Conservation (phyloP, 176 grass and related monocot genomes). For the Canna indica region DNA sequence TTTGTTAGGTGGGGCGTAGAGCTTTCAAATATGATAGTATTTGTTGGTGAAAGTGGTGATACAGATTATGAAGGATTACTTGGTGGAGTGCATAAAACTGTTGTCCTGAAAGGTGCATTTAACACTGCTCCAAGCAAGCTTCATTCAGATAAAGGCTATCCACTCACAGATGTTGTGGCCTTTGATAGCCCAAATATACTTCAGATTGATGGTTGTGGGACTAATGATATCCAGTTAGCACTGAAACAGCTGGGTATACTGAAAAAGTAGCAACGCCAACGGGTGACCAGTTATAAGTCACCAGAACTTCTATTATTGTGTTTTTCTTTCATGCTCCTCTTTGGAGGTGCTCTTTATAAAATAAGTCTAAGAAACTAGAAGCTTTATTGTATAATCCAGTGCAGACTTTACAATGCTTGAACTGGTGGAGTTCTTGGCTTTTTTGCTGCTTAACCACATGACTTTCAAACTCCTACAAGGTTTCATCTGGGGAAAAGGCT, state of each 20-base stretch:
- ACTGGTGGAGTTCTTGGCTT: neutral
- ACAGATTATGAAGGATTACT: slow-evolving; percentile 76
- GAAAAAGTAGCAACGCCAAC: neutral
- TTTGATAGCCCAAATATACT: slow-evolving; percentile 59
- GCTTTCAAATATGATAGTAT: slow-evolving; percentile 57
- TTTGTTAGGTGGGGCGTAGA: slow-evolving; percentile 64
- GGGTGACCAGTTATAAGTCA: neutral
- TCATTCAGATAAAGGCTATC: slow-evolving; percentile 49
- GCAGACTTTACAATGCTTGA: neutral
- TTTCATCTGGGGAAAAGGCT: neutral
- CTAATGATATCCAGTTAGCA: slow-evolving; percentile 31
- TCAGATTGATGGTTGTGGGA: slow-evolving; percentile 38
- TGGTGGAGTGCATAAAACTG: slow-evolving; percentile 56
- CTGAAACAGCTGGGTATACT: slow-evolving; percentile 44
- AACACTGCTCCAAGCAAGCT: slow-evolving; percentile 46
- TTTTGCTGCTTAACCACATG: neutral
- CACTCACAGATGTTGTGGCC: slow-evolving; percentile 49
- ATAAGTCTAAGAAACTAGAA: neutral
- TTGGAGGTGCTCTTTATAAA: neutral
- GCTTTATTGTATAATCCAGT: neutral
- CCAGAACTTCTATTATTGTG: neutral
- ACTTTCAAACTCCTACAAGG: neutral
- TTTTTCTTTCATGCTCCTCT: neutral
- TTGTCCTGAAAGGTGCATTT: slow-evolving; percentile 62
- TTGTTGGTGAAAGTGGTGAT: slow-evolving; percentile 77